These are phyloP conservation scores for Ricinus communis DNA, from an alignment of 345 rosid genomes.

Conservation along the genomic window DNA sequence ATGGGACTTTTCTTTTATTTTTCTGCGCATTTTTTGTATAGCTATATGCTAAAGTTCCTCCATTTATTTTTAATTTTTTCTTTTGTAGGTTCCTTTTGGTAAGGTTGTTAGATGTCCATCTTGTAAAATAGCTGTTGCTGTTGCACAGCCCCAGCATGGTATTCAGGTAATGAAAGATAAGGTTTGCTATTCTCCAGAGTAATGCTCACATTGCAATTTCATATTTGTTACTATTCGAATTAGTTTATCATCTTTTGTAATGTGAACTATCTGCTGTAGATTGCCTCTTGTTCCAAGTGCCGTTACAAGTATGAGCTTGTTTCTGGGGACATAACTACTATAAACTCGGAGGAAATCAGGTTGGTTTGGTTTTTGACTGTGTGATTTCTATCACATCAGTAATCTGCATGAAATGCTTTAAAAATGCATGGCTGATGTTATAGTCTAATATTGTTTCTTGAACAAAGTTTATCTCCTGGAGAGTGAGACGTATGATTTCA, in stretches of 20 bases:
- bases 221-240: neutral
- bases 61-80: neutral
- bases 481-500: constrained; percentile 1
- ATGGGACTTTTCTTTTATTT: no score
- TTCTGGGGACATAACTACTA: constrained; percentile 73
- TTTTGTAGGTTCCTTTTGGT: constrained; percentile 84
- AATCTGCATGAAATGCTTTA: neutral
- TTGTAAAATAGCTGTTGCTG: constrained; percentile 75
- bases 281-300: constrained; percentile 81
- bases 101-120: constrained; percentile 88
- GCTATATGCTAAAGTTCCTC: no score
- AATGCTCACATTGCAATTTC: no score
- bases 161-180: constrained; percentile 65
- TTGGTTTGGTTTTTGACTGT: constrained; percentile 40
- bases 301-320: constrained; percentile 92
- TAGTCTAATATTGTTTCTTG: no score
- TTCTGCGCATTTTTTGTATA: no score
- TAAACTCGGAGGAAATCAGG: constrained; percentile 89
- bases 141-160: constrained; percentile 90
- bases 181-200: no score
- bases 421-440: neutral
- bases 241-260: neutral
- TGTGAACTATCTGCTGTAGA: constrained; percentile 39
- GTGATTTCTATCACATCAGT: neutral
- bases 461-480: neutral